These are phyloP conservation scores for Musa itinerans DNA, from an alignment of 176 grass and related monocot genomes.

Conservation along the genomic window DNA sequence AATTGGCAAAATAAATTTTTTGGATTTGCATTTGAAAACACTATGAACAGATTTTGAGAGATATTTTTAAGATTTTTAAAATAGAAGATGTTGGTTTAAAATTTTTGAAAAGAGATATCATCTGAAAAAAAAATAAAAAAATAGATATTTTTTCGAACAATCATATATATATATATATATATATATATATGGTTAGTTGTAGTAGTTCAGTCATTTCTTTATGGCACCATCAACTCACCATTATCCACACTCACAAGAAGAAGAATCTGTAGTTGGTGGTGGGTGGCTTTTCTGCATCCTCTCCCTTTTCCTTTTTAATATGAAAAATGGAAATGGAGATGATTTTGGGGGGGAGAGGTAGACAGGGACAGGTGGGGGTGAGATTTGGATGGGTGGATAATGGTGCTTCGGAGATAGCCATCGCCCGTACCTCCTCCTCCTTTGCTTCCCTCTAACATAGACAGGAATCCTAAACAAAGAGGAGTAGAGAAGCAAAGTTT, in stretches of 20 bases:
- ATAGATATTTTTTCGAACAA: too few relatives aligned
- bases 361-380: slow-evolving; percentile 9
- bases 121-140: too few relatives aligned
- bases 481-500: background rate
- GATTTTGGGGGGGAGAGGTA: background rate
- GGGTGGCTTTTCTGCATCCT: background rate
- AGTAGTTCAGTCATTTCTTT: background rate
- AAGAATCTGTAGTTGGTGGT: background rate
- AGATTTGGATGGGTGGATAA: slow-evolving; percentile 4
- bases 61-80: too few relatives aligned
- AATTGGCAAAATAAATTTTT: too few relatives aligned
- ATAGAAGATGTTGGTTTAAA: too few relatives aligned
- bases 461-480: background rate
- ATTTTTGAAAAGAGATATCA: too few relatives aligned
- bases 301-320: background rate
- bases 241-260: background rate
- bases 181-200: background rate
- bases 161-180: too few relatives aligned
- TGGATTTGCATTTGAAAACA: too few relatives aligned
- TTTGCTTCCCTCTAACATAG: background rate
- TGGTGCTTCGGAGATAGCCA: background rate
- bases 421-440: background rate
- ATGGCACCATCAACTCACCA: background rate
- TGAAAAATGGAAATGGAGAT: background rate
- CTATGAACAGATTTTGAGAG: too few relatives aligned